Evolutionary conservation across 2,329 filamentous ascomycete species (phyloP).

Genomic region (Chaetomium olivaceum): DNA sequence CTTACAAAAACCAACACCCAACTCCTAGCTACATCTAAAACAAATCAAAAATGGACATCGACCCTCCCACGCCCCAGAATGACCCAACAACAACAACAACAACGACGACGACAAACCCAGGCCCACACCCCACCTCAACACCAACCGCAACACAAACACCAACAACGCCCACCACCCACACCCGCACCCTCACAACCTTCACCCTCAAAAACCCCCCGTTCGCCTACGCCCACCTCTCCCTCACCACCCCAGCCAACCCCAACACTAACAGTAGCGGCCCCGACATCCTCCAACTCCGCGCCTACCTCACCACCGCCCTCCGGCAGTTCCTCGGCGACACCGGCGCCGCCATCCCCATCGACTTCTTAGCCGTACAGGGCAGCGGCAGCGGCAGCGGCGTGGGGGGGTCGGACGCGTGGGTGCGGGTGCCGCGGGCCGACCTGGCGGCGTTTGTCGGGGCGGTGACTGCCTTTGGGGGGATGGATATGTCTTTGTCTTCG

Average conservation of each 20-base stretch:
- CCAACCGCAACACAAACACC: neutral
- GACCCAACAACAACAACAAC: slow-evolving; percentile 2
- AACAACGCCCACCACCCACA: slow-evolving; percentile 43
- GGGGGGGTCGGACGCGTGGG: slow-evolving; percentile 48
- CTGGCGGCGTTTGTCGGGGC: slow-evolving; percentile 62
- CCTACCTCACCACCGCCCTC: slow-evolving; percentile 64
- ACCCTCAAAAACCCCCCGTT: slow-evolving; percentile 55
- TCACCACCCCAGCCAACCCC: slow-evolving; percentile 25
- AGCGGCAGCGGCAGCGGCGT: slow-evolving; percentile 24
- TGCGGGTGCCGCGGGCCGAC: slow-evolving; percentile 64
- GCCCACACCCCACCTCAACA: neutral
- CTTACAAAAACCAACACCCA: neutral
- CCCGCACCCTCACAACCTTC: slow-evolving; percentile 47
- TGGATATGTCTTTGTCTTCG: neutral
- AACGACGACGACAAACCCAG: slow-evolving; percentile 7
- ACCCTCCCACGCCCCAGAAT: slow-evolving; percentile 8
- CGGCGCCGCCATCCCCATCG: slow-evolving; percentile 66
- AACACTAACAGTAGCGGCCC: slow-evolving; percentile 40
- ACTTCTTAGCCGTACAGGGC: slow-evolving; percentile 62
- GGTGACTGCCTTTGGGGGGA: slow-evolving; percentile 58
- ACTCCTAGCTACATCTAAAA: neutral
- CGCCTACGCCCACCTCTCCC: slow-evolving; percentile 57
- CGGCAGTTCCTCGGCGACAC: slow-evolving; percentile 69
- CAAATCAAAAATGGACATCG: slow-evolving; percentile 21
- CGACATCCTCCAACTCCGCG: slow-evolving; percentile 63